Evolutionary conservation across 2,329 filamentous ascomycete genomes (phyloP), one percentile per base, ranked within the genome.

Genomic region (Kalmusia sp.): DNA sequence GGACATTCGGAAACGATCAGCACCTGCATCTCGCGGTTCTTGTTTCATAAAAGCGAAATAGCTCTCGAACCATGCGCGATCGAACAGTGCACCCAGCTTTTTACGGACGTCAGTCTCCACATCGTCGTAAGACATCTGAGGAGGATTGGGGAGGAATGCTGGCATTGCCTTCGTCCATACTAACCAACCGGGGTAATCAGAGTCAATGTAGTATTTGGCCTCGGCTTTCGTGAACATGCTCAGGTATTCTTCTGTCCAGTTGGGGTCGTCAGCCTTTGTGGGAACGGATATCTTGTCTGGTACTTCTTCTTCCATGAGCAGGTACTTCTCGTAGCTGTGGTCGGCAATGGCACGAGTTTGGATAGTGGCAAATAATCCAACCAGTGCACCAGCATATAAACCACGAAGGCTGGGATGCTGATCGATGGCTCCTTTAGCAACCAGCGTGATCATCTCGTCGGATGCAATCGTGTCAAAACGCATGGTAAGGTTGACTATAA

Each of bases 41-140:
- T 98, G 95, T 77, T 97, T 98, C 78, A 98, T 84, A 70, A 93
- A 98, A 21, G 88, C 90, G 68, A 99, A 99, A 74, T 89, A 93
- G 45, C 88, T 89, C 37, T 85, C 84, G 62, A 97, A 87, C 96
- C 95, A 99, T 24, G 91, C 85, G 43, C 87, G 87, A 54, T 90
- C 91, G 57, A 99, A 80, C 35, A 92, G 80, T 50, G 83, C 83
- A 41, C 93, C 95, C 67, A 99, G 95, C 67, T 91, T 89, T 49
- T 84, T 83, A 34, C 93, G 87, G 6, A 90, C 86, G 1, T 81
- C 81, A 63, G 77, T 86, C 73, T 99, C 95, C 0, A 91, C 79
- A 12, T 91, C 87, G 65, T 99, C 95, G 65, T 95, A 99, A 38
- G 85, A 74, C 79, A 96, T 67, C 74, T 87, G 75, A 71, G 78